Base-by-base conservation (phyloP, 148 eudicot species). In the Vaccinium darrowii region DNA sequence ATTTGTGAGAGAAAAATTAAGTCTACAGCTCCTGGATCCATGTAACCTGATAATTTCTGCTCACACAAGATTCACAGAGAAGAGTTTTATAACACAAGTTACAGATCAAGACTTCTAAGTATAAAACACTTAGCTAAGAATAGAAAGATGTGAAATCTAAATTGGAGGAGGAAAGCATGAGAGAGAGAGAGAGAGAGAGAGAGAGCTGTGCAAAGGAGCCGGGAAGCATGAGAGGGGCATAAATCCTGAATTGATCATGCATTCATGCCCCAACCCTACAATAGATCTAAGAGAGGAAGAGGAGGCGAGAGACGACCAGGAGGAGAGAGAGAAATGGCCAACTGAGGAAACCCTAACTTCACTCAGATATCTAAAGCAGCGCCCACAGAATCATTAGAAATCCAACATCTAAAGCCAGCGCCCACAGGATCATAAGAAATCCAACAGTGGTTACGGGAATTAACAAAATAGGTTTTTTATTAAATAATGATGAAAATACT, bases 11-110 rank as follows among this genome's bases (percentile, higher is more conserved):
- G 47, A n/a, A 53, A 30, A 53, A 52, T 15, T 52, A 25, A 51
- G 52, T 78, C 82, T 79, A 79, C n/a, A 8, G 65, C n/a, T 54
- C 27, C 47, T 19, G 82, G 50, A 79, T 79, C 67, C 67, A 79
- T 79, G 56, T 16, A 33, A 33, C 63, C 65, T 56, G 67, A 79
- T 16, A 79, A 79, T 33, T 79, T 54, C 49, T 52, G 58, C 49
- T 30, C 18, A 33, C 58, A 23, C 47, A n/a, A 52, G 52, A 78
- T 49, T 53, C 21, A 53, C 58, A n/a, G 13, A 53, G 19, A 78
- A 78, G 16, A 27, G 47, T 19, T 52, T 30, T 19, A 79, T 56
- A 36, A 53, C 47, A 30, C 3, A 79, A 79, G 49, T 50, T 3
- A 23, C 80, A 23, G 10, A 77, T 50, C 16, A 51, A 50, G 80